These are phyloP conservation scores for Pholiota molesta DNA, from an alignment of 768 basidiomycete species.

Conservation along the genomic window DNA sequence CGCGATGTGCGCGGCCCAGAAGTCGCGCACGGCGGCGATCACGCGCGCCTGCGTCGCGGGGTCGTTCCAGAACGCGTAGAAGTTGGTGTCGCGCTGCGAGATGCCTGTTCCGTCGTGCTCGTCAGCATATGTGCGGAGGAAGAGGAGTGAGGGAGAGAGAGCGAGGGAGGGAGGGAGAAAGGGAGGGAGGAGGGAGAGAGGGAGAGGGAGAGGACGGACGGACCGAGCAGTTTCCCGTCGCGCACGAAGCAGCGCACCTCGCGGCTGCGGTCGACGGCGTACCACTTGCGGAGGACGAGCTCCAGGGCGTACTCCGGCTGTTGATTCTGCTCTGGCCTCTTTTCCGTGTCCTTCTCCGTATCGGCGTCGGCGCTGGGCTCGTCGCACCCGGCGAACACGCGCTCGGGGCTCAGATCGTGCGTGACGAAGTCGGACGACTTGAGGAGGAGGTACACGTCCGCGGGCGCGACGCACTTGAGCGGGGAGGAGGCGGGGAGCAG, in stretches of 20 bases:
- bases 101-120: slow-evolving; percentile 59
- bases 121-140: background rate
- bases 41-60: slow-evolving; percentile 55
- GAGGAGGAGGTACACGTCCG: slow-evolving; percentile 89
- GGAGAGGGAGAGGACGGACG: slow-evolving; percentile 17
- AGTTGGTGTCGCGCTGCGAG: slow-evolving; percentile 86
- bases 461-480: slow-evolving; percentile 83
- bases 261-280: slow-evolving; percentile 78
- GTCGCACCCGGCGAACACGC: slow-evolving; percentile 71
- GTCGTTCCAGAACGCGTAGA: slow-evolving; percentile 86
- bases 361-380: background rate
- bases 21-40: slow-evolving; percentile 46
- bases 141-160: no score
- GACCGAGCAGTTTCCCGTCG: slow-evolving; percentile 71
- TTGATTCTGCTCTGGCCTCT: no score
- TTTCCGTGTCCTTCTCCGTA: background rate
- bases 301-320: slow-evolving; percentile 62
- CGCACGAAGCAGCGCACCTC: slow-evolving; percentile 94
- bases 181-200: no score
- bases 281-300: slow-evolving; percentile 90
- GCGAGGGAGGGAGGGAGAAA: no score
- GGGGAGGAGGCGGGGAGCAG: slow-evolving; percentile 83
- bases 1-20: slow-evolving; percentile 74
- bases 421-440: slow-evolving; percentile 91
- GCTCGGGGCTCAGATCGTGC: slow-evolving; percentile 67